Evolutionary conservation across 2,329 filamentous ascomycete genomes (phyloP), one percentile per base, ranked within the genome.

Genomic region (Tothia fuscella): DNA sequence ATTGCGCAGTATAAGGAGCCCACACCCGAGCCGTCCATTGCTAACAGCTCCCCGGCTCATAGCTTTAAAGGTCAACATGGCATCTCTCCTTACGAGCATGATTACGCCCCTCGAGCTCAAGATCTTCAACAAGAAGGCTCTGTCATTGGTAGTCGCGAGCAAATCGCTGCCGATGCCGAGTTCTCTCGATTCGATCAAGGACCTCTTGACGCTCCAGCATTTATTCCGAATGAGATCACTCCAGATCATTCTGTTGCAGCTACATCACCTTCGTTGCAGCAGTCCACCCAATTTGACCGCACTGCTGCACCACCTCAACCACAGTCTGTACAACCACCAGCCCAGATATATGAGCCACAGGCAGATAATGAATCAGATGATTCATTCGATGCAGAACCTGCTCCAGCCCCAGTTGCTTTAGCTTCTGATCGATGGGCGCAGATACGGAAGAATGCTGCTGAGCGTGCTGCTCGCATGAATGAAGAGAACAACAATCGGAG

Each of bases 391-490:
- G 20, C 47, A 46, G 4, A 53, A 48, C 34, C 55, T 55, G 35
- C 64, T 66, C 10, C 57, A 54, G 26, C 60, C 53, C 16, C 51
- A 54, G 24, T 71, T 82, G 49, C 26, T n/a, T 22, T 38, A 16
- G 17, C 39, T 17, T 10, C 6, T 21, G 88, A 95, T 56, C 79
- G 89, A 42, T 98, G 91, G 91, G 89, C 89, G 1, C 86, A 93
- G 61, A 95, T 96, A 50, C 78, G 88, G 50, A 89, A 88, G 70
- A 95, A 95, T 53, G 91, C 91, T 9, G 87, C 87, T 3, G 82
- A 91, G 47, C 75, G 87, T 46, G 83, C 82, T 26, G 29, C 34
- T 38, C 71, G 77, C 47, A 68, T 75, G 32, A 77, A 74, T 41
- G 81, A 86, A 50, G 78, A 83, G 52, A 66, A 65, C 35, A 49